A percentile compares a stretch with the other conserved stretches of the same genome.
Conservation (phyloP, 2,329 filamentous ascomycete genomes). For the Sporothrix euskadiensis region DNA sequence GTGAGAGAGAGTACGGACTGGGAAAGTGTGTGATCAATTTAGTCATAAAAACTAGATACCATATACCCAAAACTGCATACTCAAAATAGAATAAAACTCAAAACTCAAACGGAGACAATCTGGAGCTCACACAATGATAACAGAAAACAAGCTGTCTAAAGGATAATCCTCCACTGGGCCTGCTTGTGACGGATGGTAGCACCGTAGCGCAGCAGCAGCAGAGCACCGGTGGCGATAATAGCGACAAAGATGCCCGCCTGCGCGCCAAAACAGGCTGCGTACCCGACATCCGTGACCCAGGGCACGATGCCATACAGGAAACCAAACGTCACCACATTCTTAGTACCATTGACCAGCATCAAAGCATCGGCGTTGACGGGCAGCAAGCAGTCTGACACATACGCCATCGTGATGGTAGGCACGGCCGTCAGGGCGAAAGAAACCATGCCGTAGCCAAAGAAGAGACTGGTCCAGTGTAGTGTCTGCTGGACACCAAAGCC, state of each 20-base stretch:
- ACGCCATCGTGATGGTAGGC: constrained; percentile 48
- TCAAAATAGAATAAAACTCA: not conserved
- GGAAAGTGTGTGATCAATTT: no score
- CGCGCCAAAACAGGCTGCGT: constrained; percentile 37
- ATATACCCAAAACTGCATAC: not conserved
- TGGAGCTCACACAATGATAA: no score
- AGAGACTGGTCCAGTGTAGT: constrained; percentile 47
- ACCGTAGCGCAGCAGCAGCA: constrained; percentile 36
- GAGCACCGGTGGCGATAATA: constrained; percentile 36
- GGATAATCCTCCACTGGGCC: constrained; percentile 39
- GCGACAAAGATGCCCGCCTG: constrained; percentile 38
- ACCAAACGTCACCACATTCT: constrained; percentile 51
- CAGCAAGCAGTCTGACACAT: constrained; percentile 43
- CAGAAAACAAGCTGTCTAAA: constrained; percentile 12
- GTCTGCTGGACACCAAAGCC: constrained; percentile 47
- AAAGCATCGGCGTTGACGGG: constrained; percentile 39
- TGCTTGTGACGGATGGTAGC: constrained; percentile 37
- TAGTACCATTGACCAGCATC: constrained; percentile 42
- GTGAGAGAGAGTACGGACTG: not conserved
- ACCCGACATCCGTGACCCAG: constrained; percentile 41
- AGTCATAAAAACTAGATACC: not conserved
- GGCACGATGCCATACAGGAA: constrained; percentile 49
- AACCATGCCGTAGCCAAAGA: constrained; percentile 51
- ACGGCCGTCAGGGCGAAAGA: constrained; percentile 47
- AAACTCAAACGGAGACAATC: not conserved